Percentiles rank a stretch among this genome's conserved stretches.
phyloP scores from a whole-genome alignment of 164 flowering plant species.

The Stephania japonica region DNA sequence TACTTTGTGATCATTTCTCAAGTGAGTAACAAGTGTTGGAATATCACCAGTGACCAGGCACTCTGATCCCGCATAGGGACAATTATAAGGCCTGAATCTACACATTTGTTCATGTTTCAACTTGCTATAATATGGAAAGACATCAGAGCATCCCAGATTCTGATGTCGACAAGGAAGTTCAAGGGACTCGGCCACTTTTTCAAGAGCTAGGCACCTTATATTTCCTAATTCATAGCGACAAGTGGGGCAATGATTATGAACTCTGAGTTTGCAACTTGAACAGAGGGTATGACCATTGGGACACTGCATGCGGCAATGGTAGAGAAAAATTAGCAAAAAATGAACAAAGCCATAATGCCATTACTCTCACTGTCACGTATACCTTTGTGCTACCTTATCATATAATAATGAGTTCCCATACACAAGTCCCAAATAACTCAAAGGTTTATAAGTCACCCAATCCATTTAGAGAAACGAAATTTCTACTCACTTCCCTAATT shows the following conservation, averaged over 20 bases:
- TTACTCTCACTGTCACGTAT: background rate
- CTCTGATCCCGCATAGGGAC: constrained; percentile 78
- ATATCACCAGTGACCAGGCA: constrained; percentile 59
- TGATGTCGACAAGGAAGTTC: constrained; percentile 63
- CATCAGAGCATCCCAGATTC: constrained; percentile 46
- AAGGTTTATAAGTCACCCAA: background rate
- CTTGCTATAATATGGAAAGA: constrained; percentile 55
- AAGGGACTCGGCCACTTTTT: constrained; percentile 66
- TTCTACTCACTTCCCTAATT: background rate
- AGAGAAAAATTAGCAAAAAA: background rate
- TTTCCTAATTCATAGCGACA: constrained; percentile 64
- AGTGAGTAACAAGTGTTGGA: constrained; percentile 46
- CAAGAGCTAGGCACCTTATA: constrained; percentile 65
- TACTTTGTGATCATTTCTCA: constrained; percentile 63
- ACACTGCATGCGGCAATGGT: constrained; percentile 37
- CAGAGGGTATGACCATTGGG: constrained; percentile 72
- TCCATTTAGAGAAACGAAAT: background rate
- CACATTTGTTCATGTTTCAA: constrained; percentile 61
- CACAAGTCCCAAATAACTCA: background rate
- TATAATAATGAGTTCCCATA: background rate
- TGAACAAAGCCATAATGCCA: background rate
- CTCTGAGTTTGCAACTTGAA: constrained; percentile 49
- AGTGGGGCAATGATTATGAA: constrained; percentile 61
- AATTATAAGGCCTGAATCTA: constrained; percentile 51
- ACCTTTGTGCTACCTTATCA: background rate